Conservation (phyloP, 73 alveolate species). For the Stentor coeruleus region DNA sequence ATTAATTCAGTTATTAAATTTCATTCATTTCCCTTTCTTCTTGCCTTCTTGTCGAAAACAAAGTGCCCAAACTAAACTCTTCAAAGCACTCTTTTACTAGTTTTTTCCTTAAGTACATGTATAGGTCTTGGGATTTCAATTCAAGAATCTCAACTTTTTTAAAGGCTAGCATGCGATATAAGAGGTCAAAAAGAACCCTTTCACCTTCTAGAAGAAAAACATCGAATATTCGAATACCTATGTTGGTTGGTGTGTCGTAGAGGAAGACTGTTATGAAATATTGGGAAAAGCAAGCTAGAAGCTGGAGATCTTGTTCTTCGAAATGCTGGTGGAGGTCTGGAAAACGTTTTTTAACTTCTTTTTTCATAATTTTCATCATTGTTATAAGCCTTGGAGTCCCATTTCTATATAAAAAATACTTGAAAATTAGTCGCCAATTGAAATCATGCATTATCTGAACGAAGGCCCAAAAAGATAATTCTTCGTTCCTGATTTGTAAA, state of each 20-base stretch:
- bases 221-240: slow-evolving; percentile 9
- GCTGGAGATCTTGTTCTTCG: background rate
- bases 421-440: slow-evolving; percentile 25
- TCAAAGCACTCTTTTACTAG: slow-evolving; percentile 27
- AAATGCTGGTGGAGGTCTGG: background rate
- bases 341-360: background rate
- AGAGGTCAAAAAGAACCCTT: background rate
- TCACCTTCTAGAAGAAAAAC: slow-evolving; percentile 24
- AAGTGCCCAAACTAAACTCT: slow-evolving; percentile 13
- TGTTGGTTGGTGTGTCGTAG: slow-evolving; percentile 19
- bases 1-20: too few relatives aligned
- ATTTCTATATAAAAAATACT: background rate
- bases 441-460: slow-evolving; percentile 30
- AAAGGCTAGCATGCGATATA: slow-evolving; percentile 1
- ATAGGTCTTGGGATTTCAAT: slow-evolving; percentile 11
- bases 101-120: background rate
- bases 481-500: slow-evolving; percentile 39
- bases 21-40: slow-evolving; percentile 13
- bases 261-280: slow-evolving; percentile 6
- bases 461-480: slow-evolving; percentile 50
- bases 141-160: background rate
- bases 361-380: background rate
- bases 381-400: slow-evolving; percentile 24
- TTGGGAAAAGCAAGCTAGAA: slow-evolving; percentile 2
- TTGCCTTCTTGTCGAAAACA: background rate